Evolutionary conservation across 441 rosid genomes (phyloP), one percentile per base, ranked within the genome.

Genomic region (Biscutella laevigata): DNA sequence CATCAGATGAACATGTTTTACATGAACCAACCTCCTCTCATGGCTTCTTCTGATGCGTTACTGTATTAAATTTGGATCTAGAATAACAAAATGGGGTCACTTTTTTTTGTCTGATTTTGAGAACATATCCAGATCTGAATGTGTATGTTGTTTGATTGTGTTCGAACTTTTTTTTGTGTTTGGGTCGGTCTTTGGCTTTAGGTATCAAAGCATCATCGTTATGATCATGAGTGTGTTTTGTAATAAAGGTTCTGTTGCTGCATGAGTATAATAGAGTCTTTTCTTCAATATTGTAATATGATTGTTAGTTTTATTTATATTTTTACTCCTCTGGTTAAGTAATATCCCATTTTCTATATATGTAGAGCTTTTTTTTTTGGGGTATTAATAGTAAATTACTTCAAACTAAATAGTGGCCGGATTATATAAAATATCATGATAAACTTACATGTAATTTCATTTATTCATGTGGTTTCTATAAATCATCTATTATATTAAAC

Each of bases 11-110:
- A 52, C 44, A 66, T 66, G 61, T 66, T 63, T 14, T 72, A 38
- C 69, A 55, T 71, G 70, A 81, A 80, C 33, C 95, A 81, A 53
- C 94, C 76, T 45, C 88, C 83, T 1, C 68, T 87, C 33, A 74
- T 73, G 80, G 88, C 90, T 1, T 77, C 90, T 70, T 74, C 77
- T 14, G 82, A 80, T 70, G 58, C 78, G 53, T 71, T 75, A 34
- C 71, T 66, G 35, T 72, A 53, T 48, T 77, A 55, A 48, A 42
- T 40, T 51, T 40, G 52, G 66, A 45, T 56, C 68, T 14, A 4
- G 4, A 16, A 10, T 20, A 37, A 9, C 38, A 52, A 16, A 11
- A 52, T 36, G 55, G 48, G 66, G 4, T 33, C 38, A 14, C n/a
- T 15, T 53, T 62, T 55, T 55, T 44, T 42, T 57, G 54, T 65